These are phyloP conservation scores for Aplosporella prunicola DNA, from an alignment of 2,329 filamentous ascomycete species.

Conservation along the genomic window DNA sequence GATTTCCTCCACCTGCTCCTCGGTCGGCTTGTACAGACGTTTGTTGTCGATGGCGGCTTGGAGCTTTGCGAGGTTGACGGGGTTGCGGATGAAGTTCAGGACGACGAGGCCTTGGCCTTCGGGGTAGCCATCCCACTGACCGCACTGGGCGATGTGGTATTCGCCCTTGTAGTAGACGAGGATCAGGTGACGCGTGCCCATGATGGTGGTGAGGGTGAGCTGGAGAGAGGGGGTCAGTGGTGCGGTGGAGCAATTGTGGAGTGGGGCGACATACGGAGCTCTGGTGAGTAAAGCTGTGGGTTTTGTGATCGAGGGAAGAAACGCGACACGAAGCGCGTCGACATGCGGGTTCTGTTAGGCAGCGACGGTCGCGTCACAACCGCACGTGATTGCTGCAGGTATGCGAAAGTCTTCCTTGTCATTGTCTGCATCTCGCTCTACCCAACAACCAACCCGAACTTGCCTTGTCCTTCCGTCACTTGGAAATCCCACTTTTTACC, in stretches of 20 bases:
- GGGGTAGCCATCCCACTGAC: slow-evolving; percentile 21
- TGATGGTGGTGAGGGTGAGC: no score
- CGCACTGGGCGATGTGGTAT: slow-evolving; percentile 19
- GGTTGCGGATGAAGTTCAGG: slow-evolving; percentile 16
- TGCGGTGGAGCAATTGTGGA: no score
- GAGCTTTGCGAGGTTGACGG: slow-evolving; percentile 17
- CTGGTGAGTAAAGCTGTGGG: no score
- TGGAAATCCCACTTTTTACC: background rate
- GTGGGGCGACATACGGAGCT: no score
- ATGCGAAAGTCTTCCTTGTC: no score
- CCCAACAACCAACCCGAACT: background rate
- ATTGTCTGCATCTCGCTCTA: no score
- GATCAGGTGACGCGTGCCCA: slow-evolving; percentile 16
- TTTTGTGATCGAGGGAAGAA: no score
- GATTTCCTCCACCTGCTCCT: slow-evolving; percentile 11
- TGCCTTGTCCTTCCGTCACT: background rate
- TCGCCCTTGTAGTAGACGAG: slow-evolving; percentile 15
- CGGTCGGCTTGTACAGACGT: slow-evolving; percentile 11
- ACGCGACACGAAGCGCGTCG: no score
- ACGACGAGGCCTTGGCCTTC: slow-evolving; percentile 17
- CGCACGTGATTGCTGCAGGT: no score
- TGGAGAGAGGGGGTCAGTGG: no score
- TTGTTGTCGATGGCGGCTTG: slow-evolving; percentile 13
- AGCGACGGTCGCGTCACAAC: no score
- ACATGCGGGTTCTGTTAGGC: no score